Evolutionary conservation across 2,329 filamentous ascomycete genomes (phyloP), one percentile per base, ranked within the genome.

Genomic region (Pseudogymnoascus destructans): DNA sequence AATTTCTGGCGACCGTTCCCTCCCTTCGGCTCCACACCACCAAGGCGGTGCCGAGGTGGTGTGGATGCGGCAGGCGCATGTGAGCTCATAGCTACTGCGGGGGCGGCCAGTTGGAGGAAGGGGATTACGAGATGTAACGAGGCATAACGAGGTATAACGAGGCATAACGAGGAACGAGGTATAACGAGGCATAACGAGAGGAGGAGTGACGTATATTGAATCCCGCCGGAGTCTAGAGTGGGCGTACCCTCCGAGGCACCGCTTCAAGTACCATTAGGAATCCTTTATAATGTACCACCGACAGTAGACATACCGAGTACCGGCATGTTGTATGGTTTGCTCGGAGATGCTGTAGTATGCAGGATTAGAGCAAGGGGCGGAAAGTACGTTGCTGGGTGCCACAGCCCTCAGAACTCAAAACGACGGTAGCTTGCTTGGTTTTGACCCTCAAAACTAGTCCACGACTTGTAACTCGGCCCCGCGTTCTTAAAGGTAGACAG

Each of bases 401-500:
- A 30, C 25, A 11, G 23, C 3, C 8, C 21, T 10, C 23, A 1
- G 5, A 17, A 17, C n/a, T 17, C 21, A 21, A 21, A n/a, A n/a
- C n/a, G n/a, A n/a, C 7, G 13, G 40, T 52, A 52, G 46, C 46
- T 52, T 57, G 46, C 46, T 52, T 57, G 10, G 59, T 6, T 36
- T 35, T 58, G 35, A 21, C 33, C 40, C 7, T 33, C 36, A 36
- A 36, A 30, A 15, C 36, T 40, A 36, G 19, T 42, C 36, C 60
- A 27, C 55, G 25, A 52, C n/a, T 1, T 1, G 46, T 49, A 52
- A 17, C 25, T 30, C 15, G 25, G 46, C 11, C 46, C 46, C 46
- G 46, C 25, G 46, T n/a, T 17, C 25, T 49, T 52, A 27, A 52
- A 30, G 25, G 46, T 30, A 52, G 25, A n/a, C 25, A n/a, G 46